phyloP scores from a whole-genome alignment of 2,329 filamentous ascomycete species.

The Emmonsiellopsis sp. region DNA sequence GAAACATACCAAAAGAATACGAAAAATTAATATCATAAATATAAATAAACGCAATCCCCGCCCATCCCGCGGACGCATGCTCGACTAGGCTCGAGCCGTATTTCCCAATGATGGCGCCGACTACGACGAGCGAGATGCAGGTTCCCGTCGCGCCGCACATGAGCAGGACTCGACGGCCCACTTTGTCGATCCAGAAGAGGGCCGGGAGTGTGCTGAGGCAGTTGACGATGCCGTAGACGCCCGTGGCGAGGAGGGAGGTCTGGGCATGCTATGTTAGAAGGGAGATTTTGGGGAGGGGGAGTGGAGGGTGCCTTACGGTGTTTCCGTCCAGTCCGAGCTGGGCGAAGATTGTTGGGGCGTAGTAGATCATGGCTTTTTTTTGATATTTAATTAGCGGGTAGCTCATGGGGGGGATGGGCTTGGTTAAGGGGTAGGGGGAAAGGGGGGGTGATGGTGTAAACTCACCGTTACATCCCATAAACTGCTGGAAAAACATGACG shows the following conservation, averaged over 20 bases:
- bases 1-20: constrained; percentile 27
- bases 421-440: neutral
- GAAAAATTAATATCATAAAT: constrained; percentile 30
- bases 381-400: neutral
- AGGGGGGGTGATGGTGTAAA: neutral
- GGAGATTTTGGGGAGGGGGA: neutral
- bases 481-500: constrained; percentile 38
- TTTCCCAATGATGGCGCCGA: constrained; percentile 24
- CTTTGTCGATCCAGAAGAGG: constrained; percentile 26
- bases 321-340: constrained; percentile 34
- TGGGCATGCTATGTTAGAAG: neutral
- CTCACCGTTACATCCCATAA: constrained; percentile 37
- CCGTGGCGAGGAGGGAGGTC: constrained; percentile 26
- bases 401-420: neutral
- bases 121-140: constrained; percentile 26
- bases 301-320: constrained; percentile 12
- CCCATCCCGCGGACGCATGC: constrained; percentile 26
- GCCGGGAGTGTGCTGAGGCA: constrained; percentile 25
- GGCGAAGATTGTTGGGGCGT: constrained; percentile 38
- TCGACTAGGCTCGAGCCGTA: constrained; percentile 20
- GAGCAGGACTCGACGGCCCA: constrained; percentile 24
- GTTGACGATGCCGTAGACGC: constrained; percentile 32
- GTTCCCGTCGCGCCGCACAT: constrained; percentile 28
- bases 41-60: constrained; percentile 29
- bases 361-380: constrained; percentile 37